Evolutionary conservation across 2,329 filamentous ascomycete species (phyloP).

Genomic region (Cytospora mali): DNA sequence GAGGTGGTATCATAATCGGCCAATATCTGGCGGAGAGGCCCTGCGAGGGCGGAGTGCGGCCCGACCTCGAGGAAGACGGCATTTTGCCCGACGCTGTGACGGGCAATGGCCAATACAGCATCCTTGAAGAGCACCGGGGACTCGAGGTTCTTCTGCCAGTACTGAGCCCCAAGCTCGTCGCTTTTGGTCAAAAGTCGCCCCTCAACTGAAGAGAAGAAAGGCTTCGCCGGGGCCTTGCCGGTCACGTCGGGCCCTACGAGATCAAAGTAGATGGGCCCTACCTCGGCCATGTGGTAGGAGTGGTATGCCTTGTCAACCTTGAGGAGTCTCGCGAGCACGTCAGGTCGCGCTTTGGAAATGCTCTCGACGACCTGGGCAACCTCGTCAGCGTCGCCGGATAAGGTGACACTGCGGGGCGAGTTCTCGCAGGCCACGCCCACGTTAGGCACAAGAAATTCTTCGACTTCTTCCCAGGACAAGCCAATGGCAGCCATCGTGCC

Average conservation of each 20-base stretch:
- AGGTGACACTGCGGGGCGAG: conserved; percentile 36
- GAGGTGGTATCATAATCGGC: neutral
- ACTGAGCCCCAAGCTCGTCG: conserved; percentile 14
- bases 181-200: conserved; percentile 11
- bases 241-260: neutral
- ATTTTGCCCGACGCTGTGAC: neutral
- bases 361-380: neutral
- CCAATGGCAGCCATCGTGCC: conserved; percentile 12
- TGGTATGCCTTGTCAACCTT: conserved; percentile 14
- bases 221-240: neutral
- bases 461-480: neutral
- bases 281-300: conserved; percentile 1
- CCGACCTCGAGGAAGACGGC: conserved; percentile 24
- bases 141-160: neutral
- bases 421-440: conserved; percentile 19
- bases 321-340: neutral
- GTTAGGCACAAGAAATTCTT: neutral
- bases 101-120: neutral
- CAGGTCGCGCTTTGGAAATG: neutral
- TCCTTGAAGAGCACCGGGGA: conserved; percentile 25
- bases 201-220: conserved; percentile 4
- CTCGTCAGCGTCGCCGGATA: conserved; percentile 35
- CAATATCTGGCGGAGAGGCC: conserved; percentile 24
- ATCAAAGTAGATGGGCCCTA: neutral
- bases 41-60: conserved; percentile 24